Evolutionary conservation across 768 basidiomycete species (phyloP), one percentile per base, ranked within the genome.

Genomic region (Leccinellum albellum): DNA sequence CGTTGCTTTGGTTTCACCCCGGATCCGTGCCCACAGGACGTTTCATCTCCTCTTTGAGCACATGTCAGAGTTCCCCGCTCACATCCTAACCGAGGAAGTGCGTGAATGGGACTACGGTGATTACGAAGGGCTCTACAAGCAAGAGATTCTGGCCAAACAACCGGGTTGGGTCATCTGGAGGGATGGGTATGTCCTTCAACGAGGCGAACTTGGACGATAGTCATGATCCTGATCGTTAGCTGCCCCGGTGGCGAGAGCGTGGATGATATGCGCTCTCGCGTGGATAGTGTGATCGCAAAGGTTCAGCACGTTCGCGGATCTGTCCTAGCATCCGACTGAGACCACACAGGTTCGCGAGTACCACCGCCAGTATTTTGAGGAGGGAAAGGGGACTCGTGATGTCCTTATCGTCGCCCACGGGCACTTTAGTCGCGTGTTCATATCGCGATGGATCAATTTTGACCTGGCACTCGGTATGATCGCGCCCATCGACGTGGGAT

Each of bases 81-180:
- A 87, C 65, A 64, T 79, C 20, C 67, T 84, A 32, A 84, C 86
- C 0, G 89, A 91, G 61, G 80, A 83, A 23, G 86, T 77, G 24
- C 78, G 84, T 44, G 93, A 95, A 70, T 95, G 92, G 92, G 89
- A 96, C 66, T 96, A 96, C 67, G 90, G 95, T 10, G 83, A 90
- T 8, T 97, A 91, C 66, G 94, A 96, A 69, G 94, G 94, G 6
- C 81, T 94, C 42, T 69, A 80, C 26, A 76, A 86, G n/a, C 74
- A 82, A n/a, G 90, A 96, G 63, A 96, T 96, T 63, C 75, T 84
- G 59, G 78, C 78, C 50, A 79, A 74, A 55, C 80, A 75, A 51
- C 75, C 80, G 4, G 70, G 66, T 32, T 98, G 93, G 93, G 65
- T 69, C n/a, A 94, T 95, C 64, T 96, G 92, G 91, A 79, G 71